These are phyloP conservation scores for Phialemoniopsis sp. DNA, from an alignment of 2,329 filamentous ascomycete genomes.

Conservation along the genomic window DNA sequence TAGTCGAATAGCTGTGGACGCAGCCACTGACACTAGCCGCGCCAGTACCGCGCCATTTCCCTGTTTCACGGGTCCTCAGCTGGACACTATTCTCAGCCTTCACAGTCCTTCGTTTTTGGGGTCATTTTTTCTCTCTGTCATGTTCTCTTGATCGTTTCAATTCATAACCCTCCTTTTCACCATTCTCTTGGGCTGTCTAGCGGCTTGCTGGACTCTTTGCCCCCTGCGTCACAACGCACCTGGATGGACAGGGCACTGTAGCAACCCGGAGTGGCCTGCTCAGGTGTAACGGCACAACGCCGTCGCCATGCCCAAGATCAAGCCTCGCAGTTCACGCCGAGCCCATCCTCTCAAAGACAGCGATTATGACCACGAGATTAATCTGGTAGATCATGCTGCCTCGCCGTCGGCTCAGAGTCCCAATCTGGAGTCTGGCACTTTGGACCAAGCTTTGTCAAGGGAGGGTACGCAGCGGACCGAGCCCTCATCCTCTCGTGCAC, in stretches of 20 bases:
- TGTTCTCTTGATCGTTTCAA: too few species aligned
- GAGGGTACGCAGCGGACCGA: too few species aligned
- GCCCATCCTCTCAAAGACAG: conserved; percentile 48
- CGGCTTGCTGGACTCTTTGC: too few species aligned
- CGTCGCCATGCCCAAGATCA: conserved; percentile 31
- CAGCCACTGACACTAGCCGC: too few species aligned
- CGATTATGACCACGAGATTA: conserved; percentile 70
- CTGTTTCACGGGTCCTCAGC: background rate
- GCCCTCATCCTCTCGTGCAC: too few species aligned
- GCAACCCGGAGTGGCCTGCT: conserved; percentile 4
- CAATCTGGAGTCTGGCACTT: too few species aligned
- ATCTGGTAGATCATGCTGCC: conserved; percentile 54
- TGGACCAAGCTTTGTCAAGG: too few species aligned
- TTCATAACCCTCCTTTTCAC: too few species aligned
- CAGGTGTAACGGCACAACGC: conserved; percentile 2
- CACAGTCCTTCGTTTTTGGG: background rate
- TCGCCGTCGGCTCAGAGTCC: too few species aligned
- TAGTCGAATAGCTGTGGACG: too few species aligned
- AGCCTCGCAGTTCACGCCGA: conserved; percentile 48
- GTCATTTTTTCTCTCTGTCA: background rate
- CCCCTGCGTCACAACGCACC: too few species aligned
- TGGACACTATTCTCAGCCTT: background rate
- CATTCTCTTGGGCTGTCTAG: too few species aligned
- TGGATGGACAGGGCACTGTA: background rate
- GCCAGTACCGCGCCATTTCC: background rate